Evolutionary conservation across 768 basidiomycete genomes (phyloP).

Genomic region (Nidularia pulvinata): DNA sequence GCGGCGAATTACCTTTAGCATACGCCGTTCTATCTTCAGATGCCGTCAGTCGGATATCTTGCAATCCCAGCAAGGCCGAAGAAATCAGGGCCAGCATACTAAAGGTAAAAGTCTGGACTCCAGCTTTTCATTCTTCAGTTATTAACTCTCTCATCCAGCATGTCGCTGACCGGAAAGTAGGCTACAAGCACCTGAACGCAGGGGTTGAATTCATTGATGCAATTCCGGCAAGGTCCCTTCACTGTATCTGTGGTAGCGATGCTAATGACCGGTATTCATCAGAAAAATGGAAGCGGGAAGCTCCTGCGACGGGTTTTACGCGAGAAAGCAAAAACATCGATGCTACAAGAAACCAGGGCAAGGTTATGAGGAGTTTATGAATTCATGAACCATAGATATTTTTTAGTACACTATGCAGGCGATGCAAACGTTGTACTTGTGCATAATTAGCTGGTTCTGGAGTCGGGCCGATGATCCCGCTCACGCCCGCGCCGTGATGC

Average conservation of each 20-base stretch:
- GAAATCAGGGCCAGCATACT: constrained; percentile 36
- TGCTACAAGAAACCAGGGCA: not conserved
- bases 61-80: constrained; percentile 18
- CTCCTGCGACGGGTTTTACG: constrained; percentile 42
- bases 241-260: not conserved
- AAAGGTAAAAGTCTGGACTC: constrained; percentile 27
- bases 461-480: too few species aligned
- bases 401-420: too few species aligned
- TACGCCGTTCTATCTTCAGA: constrained; percentile 51
- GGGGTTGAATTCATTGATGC: constrained; percentile 31
- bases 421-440: too few species aligned
- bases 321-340: constrained; percentile 14
- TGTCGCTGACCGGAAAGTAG: constrained; percentile 43
- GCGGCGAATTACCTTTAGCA: constrained; percentile 66
- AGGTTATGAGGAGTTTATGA: not conserved
- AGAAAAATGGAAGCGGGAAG: constrained; percentile 61
- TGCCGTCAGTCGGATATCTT: constrained; percentile 26
- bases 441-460: too few species aligned
- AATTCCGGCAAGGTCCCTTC: constrained; percentile 22
- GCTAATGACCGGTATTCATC: not conserved
- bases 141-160: constrained; percentile 24
- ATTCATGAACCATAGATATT: too few species aligned
- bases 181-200: constrained; percentile 51
- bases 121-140: not conserved
- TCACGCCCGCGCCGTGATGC: too few species aligned